Base-by-base conservation (phyloP, 768 basidiomycete genomes). In the Baorangia bicolor region DNA sequence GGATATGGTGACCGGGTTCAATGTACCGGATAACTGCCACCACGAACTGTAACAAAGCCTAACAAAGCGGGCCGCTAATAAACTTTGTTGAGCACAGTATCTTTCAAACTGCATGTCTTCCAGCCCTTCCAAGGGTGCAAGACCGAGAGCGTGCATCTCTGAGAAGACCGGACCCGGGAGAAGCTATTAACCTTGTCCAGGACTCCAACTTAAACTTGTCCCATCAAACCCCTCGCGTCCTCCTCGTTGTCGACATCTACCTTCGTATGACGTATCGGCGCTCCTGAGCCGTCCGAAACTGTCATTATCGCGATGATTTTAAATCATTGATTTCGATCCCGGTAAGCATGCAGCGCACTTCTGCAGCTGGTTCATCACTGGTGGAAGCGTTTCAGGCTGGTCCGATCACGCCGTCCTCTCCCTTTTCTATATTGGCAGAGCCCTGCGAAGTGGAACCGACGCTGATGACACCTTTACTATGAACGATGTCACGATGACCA, bases 201-300 rank as follows among this genome's bases (percentile, higher is more conserved):
- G 16, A 28, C 41, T 28, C 30, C 18, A 7, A 41, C n/a, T n/a
- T n/a, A 34, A 27, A 40, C 21, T n/a, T n/a, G 12, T 47, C 27
- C 14, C 23, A 56, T 9, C 4, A 11, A 31, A 30, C 27, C 10
- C 55, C 56, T 60, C 51, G 38, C 46, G 30, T 28, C 41, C 40
- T 58, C 64, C 64, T 52, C 56, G 44, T 55, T 56, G 58, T 42
- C 25, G 28, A 27, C 18, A 16, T 42, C n/a, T 23, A 20, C 37
- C 20, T 27, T 31, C 25, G 28, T 20, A 56, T 62, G 54, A 52
- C 40, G 35, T 35, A 30, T 16, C 0, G 54, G 53, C 43, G 55
- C 50, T 58, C 23, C 38, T 34, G 35, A 16, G 25, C 13, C 11
- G 16, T 42, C 49, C n/a, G 21, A 37, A 34, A 49, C 2, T 1